Conservation (phyloP, 495 filamentous ascomycete genomes). For the Penicillium chermesinum region DNA sequence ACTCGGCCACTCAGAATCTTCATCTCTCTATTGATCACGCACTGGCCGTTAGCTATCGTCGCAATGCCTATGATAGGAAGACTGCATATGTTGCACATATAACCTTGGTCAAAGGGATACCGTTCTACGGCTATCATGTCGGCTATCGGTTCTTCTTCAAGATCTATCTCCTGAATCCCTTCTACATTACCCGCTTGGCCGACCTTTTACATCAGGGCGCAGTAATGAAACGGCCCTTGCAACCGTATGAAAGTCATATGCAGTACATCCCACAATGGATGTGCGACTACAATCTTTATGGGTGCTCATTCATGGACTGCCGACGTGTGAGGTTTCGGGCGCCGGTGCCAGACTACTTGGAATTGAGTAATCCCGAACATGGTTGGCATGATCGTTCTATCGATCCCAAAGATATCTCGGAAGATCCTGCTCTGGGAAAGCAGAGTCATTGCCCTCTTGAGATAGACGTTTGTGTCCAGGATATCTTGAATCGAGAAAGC, state of each 20-base stretch:
- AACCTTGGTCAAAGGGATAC: constrained; percentile 84
- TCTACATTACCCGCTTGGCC: constrained; percentile 72
- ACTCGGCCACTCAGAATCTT: constrained; percentile 63
- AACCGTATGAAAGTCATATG: constrained; percentile 90
- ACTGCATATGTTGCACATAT: constrained; percentile 80
- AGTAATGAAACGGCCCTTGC: constrained; percentile 74
- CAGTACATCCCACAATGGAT: constrained; percentile 94
- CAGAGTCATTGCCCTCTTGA: constrained; percentile 86
- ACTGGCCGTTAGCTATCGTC: constrained; percentile 71
- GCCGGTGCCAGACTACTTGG: constrained; percentile 66
- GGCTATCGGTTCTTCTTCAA: constrained; percentile 91
- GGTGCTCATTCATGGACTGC: constrained; percentile 80
- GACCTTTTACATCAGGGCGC: constrained; percentile 82
- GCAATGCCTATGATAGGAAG: constrained; percentile 63
- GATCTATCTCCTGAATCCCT: constrained; percentile 84
- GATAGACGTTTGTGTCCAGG: constrained; percentile 79
- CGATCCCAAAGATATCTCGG: constrained; percentile 44
- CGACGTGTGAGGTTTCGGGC: constrained; percentile 62
- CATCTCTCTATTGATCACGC: constrained; percentile 83
- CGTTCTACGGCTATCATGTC: constrained; percentile 92
- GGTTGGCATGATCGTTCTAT: constrained; percentile 79
- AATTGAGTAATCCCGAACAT: constrained; percentile 52
- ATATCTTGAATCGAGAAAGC: constrained; percentile 79
- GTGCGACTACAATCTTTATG: constrained; percentile 95
- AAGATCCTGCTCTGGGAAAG: constrained; percentile 59